Base-by-base conservation (phyloP, 306 rosid species). In the Castanea mollissima region DNA sequence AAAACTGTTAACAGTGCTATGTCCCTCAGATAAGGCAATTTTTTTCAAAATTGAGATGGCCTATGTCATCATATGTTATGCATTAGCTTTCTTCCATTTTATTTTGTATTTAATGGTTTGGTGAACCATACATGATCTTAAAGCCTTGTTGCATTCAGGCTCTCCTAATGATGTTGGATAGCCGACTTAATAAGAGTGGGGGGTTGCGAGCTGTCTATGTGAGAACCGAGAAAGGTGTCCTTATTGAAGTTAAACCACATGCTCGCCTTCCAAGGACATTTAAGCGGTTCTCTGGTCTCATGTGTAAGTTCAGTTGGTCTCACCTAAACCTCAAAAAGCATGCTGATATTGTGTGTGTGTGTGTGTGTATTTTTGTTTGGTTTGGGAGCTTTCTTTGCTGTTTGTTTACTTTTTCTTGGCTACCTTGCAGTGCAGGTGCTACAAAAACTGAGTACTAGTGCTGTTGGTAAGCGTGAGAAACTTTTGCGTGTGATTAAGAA, bases 191-290 rank as follows among this genome's bases (percentile, higher is more conserved):
- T 78, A 92, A 94, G 77, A 90, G 97, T 55, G 96, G 96, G 73
- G 92, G 88, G 84, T 78, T 94, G 92, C 80, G 63, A 70, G 83
- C 82, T 35, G 93, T 94, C 27, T 94, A 94, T 80, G 89, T 94
- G 64, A 90, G 80, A 84, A 94, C 98, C 5, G 97, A 89, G 41
- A 88, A 86, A 74, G 96, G 96, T 34, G 85, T 84, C 78, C 96
- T 92, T 32, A 85, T 94, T 73, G 97, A 94, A 90, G 88, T 94
- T 75, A 94, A 90, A 59, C 94, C 93, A 25, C 68, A 75, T 81
- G 96, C 87, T 77, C 97, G 96, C 20, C 81, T 92, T 63, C 98
- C 98, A 4, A 88, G 98, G 79, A 94, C 98, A n/a, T 92, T 92
- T 85, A 92, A 89, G 84, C 91, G 97, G 35, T 94, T 94, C 46